phyloP scores from a whole-genome alignment of 352 stramenopile species.

The Phytophthora chlamydospora region DNA sequence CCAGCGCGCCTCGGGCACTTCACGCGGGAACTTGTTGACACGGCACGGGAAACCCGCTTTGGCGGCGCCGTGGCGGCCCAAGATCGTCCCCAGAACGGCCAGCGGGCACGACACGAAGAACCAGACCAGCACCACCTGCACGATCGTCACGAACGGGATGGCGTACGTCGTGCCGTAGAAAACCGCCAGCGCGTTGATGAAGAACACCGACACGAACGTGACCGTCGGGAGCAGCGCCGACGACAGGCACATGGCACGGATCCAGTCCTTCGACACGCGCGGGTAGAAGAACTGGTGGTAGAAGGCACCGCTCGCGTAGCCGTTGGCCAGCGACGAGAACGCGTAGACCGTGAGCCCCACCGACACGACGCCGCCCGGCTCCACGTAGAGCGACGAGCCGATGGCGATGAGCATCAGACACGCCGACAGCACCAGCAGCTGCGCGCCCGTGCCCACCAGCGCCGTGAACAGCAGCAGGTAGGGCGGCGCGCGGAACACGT shows the following conservation, averaged over 20 bases:
- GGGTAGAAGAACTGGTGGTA: conserved; percentile 94
- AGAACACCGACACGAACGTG: conserved; percentile 88
- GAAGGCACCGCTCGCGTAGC: conserved; percentile 89
- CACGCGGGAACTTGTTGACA: conserved; percentile 97
- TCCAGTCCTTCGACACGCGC: conserved; percentile 91
- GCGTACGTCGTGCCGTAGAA: conserved; percentile 87
- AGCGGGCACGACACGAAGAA: conserved; percentile 97
- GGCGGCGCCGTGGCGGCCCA: conserved; percentile 93
- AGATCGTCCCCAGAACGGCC: conserved; percentile 95
- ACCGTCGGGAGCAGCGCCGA: conserved; percentile 75
- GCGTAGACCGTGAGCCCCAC: conserved; percentile 96
- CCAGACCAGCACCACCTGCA: conserved; percentile 96
- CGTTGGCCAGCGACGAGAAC: conserved; percentile 91
- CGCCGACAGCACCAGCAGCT: conserved; percentile 94
- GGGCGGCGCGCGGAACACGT: conserved; percentile 93
- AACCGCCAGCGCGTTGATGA: conserved; percentile 87
- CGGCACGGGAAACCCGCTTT: conserved; percentile 90
- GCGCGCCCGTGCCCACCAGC: conserved; percentile 95
- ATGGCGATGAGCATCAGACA: conserved; percentile 97
- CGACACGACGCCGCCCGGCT: conserved; percentile 95
- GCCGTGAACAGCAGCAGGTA: conserved; percentile 96
- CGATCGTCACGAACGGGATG: conserved; percentile 86
- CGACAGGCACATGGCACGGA: conserved; percentile 88
- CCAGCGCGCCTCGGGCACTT: conserved; percentile 81
- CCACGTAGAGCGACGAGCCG: conserved; percentile 95